Conservation (phyloP, 805 yeast species). For the Candida morakotiae region DNA sequence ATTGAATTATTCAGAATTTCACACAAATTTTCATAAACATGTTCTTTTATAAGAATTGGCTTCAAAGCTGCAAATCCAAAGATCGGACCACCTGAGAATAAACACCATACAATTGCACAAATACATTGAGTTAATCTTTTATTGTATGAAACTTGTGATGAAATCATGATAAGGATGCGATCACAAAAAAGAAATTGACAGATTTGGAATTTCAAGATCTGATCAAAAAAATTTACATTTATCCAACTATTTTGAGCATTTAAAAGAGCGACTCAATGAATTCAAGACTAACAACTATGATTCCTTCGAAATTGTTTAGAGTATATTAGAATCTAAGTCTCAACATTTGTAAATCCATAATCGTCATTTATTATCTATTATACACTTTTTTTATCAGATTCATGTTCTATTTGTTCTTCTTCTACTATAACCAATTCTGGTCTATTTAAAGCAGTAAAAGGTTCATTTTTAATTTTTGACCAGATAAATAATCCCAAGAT, state of each 20-base stretch:
- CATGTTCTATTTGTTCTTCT: conserved; percentile 7
- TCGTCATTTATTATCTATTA: background rate
- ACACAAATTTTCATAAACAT: conserved; percentile 43
- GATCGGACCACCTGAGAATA: conserved; percentile 54
- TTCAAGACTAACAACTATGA: too few species aligned
- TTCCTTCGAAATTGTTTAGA: too few species aligned
- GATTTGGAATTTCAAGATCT: too few species aligned
- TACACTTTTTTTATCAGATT: conserved; percentile 6
- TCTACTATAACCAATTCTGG: conserved; percentile 20
- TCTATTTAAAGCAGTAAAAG: conserved; percentile 44
- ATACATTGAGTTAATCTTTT: conserved; percentile 33
- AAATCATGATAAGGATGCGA: conserved; percentile 3
- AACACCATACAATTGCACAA: conserved; percentile 53
- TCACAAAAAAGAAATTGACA: background rate
- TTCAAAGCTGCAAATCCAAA: conserved; percentile 60
- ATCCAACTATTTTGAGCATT: too few species aligned
- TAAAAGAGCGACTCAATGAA: too few species aligned
- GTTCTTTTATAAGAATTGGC: conserved; percentile 47
- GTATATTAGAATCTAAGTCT: too few species aligned
- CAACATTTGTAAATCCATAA: too few species aligned
- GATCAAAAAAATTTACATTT: too few species aligned
- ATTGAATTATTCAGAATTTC: conserved; percentile 8
- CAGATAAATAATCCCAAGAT: conserved; percentile 26
- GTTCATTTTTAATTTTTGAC: conserved; percentile 30
- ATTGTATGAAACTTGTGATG: conserved; percentile 6